phyloP scores from a whole-genome alignment of 1,284 basidiomycete species.

The Microstroma glucosiphilum region DNA sequence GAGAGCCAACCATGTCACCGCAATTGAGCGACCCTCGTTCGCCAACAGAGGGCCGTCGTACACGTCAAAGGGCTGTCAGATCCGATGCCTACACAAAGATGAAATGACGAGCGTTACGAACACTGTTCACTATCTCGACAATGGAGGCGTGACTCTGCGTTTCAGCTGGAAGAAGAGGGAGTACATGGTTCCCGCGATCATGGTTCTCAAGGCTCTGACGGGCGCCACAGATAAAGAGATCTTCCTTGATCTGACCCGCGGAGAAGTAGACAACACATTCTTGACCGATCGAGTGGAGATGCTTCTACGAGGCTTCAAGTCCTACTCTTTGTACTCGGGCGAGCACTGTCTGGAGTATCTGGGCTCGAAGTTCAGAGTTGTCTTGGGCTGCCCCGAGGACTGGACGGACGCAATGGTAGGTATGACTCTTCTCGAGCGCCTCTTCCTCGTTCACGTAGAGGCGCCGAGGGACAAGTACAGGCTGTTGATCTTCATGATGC shows the following conservation, averaged over 20 bases:
- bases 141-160: constrained; percentile 87
- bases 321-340: constrained; percentile 76
- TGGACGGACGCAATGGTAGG: constrained; percentile 81
- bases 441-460: constrained; percentile 84
- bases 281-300: constrained; percentile 95
- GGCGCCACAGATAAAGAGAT: constrained; percentile 89
- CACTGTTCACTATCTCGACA: constrained; percentile 91
- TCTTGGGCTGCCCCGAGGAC: constrained; percentile 85
- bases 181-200: constrained; percentile 93
- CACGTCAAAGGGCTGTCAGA: constrained; percentile 87
- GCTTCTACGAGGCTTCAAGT: constrained; percentile 86
- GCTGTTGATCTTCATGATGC: constrained; percentile 95
- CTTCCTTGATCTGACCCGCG: constrained; percentile 94
- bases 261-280: constrained; percentile 95
- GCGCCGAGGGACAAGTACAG: constrained; percentile 91
- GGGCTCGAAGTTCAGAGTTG: constrained; percentile 95
- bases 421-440: constrained; percentile 72
- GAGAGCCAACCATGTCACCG: constrained; percentile 80
- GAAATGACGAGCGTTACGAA: constrained; percentile 62
- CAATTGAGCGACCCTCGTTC: constrained; percentile 78
- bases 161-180: constrained; percentile 98
- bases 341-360: constrained; percentile 90
- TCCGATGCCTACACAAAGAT: constrained; percentile 71
- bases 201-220: constrained; percentile 91
- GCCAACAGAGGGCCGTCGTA: constrained; percentile 88